These are phyloP conservation scores for Sporisorium reilianum DNA, from an alignment of 1,284 basidiomycete species.

Conservation along the genomic window DNA sequence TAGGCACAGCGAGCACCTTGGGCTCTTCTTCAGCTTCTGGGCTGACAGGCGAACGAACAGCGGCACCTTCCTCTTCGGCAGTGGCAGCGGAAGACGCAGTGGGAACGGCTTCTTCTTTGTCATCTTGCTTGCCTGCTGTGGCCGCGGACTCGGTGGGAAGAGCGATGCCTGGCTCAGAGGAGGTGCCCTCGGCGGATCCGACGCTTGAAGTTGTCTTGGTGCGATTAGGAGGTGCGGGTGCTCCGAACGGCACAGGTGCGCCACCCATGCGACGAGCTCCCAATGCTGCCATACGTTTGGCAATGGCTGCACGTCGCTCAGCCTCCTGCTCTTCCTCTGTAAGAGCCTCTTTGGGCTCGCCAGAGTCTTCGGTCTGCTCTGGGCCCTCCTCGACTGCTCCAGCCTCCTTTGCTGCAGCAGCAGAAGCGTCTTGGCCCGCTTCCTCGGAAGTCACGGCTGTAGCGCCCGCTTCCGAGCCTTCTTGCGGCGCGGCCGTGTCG, in stretches of 20 bases:
- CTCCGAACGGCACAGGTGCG: slow-evolving; percentile 38
- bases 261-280: slow-evolving; percentile 64
- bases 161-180: slow-evolving; percentile 45
- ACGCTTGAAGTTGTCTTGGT: slow-evolving; percentile 24
- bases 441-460: slow-evolving; percentile 1
- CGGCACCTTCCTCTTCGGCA: not conserved
- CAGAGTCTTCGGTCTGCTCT: slow-evolving; percentile 15
- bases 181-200: slow-evolving; percentile 30
- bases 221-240: slow-evolving; percentile 31
- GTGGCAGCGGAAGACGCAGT: slow-evolving; percentile 1
- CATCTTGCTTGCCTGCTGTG: not conserved
- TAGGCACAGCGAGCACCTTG: slow-evolving; percentile 57
- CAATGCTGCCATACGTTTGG: slow-evolving; percentile 65
- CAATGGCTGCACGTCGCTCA: slow-evolving; percentile 57
- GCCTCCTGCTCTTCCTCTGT: slow-evolving; percentile 59
- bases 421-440: slow-evolving; percentile 3
- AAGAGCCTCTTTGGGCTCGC: slow-evolving; percentile 31
- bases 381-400: not conserved
- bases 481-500: slow-evolving; percentile 6
- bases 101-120: slow-evolving; percentile 6
- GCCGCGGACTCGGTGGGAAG: slow-evolving; percentile 19
- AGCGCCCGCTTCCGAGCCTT: not conserved
- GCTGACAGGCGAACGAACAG: slow-evolving; percentile 14
- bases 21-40: slow-evolving; percentile 27
- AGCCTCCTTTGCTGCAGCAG: slow-evolving; percentile 10